Evolutionary conservation across 1,284 basidiomycete species (phyloP).

Genomic region (Spongiforma sp.): DNA sequence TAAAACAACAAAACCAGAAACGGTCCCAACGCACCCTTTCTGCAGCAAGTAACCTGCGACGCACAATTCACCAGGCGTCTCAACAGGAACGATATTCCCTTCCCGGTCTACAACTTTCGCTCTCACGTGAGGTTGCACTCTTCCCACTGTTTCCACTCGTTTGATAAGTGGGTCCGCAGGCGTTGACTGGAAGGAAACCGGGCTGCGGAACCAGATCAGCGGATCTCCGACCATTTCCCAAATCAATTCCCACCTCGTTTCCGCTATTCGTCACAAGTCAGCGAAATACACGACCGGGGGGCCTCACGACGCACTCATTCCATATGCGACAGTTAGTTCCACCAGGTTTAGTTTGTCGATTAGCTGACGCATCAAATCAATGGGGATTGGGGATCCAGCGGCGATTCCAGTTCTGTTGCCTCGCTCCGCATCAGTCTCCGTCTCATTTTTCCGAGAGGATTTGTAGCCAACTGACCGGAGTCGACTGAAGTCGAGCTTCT

Average conservation of each 20-base stretch:
- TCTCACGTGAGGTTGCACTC: slow-evolving; percentile 74
- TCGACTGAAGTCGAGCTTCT: slow-evolving; percentile 50
- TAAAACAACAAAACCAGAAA: background rate
- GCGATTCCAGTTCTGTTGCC: slow-evolving; percentile 74
- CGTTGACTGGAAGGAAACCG: slow-evolving; percentile 82
- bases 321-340: slow-evolving; percentile 80
- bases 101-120: slow-evolving; percentile 72
- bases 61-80: slow-evolving; percentile 75
- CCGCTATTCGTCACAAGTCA: slow-evolving; percentile 48
- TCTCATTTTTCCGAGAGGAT: background rate
- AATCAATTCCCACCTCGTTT: slow-evolving; percentile 53
- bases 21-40: slow-evolving; percentile 59
- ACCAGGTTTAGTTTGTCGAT: slow-evolving; percentile 68
- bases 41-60: slow-evolving; percentile 80
- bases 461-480: slow-evolving; percentile 54
- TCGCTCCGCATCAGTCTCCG: background rate
- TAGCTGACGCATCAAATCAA: slow-evolving; percentile 76
- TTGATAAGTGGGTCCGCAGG: slow-evolving; percentile 70
- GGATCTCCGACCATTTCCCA: background rate
- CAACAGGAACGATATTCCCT: slow-evolving; percentile 68
- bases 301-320: slow-evolving; percentile 72
- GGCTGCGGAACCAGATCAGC: slow-evolving; percentile 46
- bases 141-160: slow-evolving; percentile 83
- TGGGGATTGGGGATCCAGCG: slow-evolving; percentile 79
- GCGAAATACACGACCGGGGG: background rate